These are phyloP conservation scores for Biscutella auriculata DNA, from an alignment of 441 rosid species.

Conservation along the genomic window DNA sequence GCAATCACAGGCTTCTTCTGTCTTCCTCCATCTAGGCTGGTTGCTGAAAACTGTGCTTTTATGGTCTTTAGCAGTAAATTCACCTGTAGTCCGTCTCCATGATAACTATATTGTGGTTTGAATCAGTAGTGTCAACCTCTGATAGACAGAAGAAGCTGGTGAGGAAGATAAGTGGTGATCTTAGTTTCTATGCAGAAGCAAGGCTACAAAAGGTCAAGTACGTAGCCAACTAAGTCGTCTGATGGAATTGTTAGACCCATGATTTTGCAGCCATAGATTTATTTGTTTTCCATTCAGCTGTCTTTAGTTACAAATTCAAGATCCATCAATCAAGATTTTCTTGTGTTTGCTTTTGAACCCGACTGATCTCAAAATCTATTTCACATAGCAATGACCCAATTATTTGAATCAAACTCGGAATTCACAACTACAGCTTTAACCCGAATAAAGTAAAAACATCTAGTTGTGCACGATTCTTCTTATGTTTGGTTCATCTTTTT, in stretches of 20 bases:
- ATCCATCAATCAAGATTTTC: background rate
- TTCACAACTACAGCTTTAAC: background rate
- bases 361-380: background rate
- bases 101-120: slow-evolving; percentile 2
- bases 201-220: slow-evolving; percentile 1
- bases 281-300: background rate
- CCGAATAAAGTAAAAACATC: background rate
- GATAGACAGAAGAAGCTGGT: slow-evolving; percentile 6
- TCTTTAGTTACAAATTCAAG: background rate
- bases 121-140: slow-evolving; percentile 11
- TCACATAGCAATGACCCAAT: background rate
- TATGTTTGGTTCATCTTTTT: background rate
- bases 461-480: background rate
- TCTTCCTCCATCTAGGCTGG: slow-evolving; percentile 9
- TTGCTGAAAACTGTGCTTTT: background rate
- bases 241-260: slow-evolving; percentile 12
- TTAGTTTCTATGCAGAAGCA: slow-evolving; percentile 16
- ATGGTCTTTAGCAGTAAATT: background rate
- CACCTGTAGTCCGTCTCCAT: background rate
- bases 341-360: slow-evolving; percentile 5
- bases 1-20: slow-evolving; percentile 15
- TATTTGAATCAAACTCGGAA: background rate
- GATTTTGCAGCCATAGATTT: slow-evolving; percentile 21
- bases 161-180: slow-evolving; percentile 6
- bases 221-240: slow-evolving; percentile 3